These are phyloP conservation scores for Schizopora paradoxa DNA, from an alignment of 1,284 basidiomycete genomes.

Conservation along the genomic window DNA sequence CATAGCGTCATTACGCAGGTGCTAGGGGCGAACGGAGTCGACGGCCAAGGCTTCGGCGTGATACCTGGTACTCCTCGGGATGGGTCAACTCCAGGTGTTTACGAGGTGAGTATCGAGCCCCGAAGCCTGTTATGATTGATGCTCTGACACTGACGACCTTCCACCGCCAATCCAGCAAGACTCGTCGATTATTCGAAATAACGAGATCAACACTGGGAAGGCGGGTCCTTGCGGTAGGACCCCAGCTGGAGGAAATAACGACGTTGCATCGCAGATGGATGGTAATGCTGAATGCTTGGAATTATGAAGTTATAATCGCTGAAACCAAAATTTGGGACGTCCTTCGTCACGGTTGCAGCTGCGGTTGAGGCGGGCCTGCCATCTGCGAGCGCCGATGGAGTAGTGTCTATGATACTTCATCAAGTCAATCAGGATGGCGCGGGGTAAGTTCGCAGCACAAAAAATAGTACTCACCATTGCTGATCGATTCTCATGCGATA, in stretches of 20 bases:
- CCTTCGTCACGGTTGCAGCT: conserved; percentile 10
- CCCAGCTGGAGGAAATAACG: conserved; percentile 17
- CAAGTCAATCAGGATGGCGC: conserved; percentile 19
- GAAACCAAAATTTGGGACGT: neutral
- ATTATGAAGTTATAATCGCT: neutral
- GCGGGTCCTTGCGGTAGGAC: conserved; percentile 20
- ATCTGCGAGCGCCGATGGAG: conserved; percentile 7
- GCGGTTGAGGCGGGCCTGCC: conserved; percentile 16
- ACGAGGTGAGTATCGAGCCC: conserved; percentile 20
- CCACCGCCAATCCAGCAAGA: too few relatives aligned
- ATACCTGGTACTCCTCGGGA: conserved; percentile 24
- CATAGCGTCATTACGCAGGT: conserved; percentile 22
- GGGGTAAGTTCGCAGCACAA: neutral
- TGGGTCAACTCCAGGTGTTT: conserved; percentile 20
- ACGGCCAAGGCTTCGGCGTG: conserved; percentile 21
- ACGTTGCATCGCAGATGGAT: conserved; percentile 18
- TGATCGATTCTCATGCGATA: conserved; percentile 10
- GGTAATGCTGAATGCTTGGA: conserved; percentile 1
- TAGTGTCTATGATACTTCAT: conserved; percentile 20
- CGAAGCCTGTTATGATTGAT: too few relatives aligned
- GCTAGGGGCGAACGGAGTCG: conserved; percentile 23
- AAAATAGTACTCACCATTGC: neutral
- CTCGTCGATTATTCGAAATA: conserved; percentile 20
- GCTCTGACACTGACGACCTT: too few relatives aligned
- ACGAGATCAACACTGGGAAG: conserved; percentile 16